phyloP scores from a whole-genome alignment of 305 asterid species.

The Petunia hybrid region DNA sequence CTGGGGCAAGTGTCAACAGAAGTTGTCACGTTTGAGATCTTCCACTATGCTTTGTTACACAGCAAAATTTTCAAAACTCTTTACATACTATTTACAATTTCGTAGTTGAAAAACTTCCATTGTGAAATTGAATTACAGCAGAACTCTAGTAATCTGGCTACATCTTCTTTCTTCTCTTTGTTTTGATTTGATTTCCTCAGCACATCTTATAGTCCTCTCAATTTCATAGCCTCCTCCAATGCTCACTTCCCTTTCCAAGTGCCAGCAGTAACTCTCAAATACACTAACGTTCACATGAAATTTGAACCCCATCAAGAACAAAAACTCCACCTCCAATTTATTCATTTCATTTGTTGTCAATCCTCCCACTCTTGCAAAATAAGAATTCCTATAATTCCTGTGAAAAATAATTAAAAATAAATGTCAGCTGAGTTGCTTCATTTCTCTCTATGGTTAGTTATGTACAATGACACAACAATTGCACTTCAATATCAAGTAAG shows the following conservation, averaged over 20 bases:
- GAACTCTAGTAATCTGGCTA: slow-evolving; percentile 55
- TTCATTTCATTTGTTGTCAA: slow-evolving; percentile 68
- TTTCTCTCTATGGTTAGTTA: too few species aligned
- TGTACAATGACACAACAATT: too few species aligned
- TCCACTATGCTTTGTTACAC: slow-evolving; percentile 13
- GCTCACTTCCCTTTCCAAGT: slow-evolving; percentile 93
- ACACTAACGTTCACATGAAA: slow-evolving; percentile 93
- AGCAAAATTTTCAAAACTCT: slow-evolving; percentile 1
- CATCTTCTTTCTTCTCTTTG: slow-evolving; percentile 56
- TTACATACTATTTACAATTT: slow-evolving; percentile 20
- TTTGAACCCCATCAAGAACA: slow-evolving; percentile 85
- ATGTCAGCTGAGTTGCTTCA: neutral
- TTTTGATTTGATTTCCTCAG: slow-evolving; percentile 77
- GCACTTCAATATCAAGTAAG: too few species aligned
- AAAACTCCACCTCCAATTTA: slow-evolving; percentile 69
- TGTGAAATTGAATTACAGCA: slow-evolving; percentile 44
- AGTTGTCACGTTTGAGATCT: slow-evolving; percentile 22
- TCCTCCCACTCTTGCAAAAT: slow-evolving; percentile 94
- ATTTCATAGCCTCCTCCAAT: slow-evolving; percentile 93
- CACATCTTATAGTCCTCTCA: slow-evolving; percentile 87
- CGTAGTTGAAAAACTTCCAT: neutral
- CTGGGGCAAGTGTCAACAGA: neutral
- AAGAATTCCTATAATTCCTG: slow-evolving; percentile 93
- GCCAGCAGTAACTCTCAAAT: slow-evolving; percentile 87
- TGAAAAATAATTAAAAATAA: neutral